Base-by-base conservation (phyloP, 805 yeast genomes). In the Novakomyces olei region DNA sequence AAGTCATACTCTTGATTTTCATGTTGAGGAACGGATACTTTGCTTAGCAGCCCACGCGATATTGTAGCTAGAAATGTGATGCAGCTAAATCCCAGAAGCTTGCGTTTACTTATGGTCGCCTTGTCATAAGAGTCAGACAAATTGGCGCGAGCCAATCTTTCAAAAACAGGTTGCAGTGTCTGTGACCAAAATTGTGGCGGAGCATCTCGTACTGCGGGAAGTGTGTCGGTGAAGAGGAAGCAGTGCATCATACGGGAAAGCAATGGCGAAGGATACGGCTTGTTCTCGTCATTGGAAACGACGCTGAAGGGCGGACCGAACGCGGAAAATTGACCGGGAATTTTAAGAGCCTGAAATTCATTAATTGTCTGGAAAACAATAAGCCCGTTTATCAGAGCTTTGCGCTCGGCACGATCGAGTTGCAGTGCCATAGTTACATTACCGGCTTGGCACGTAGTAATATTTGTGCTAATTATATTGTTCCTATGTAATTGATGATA, bases 121-220 rank as follows among this genome's bases (percentile, higher is more conserved):
- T 30, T 23, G 27, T 30, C 33, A n/a, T 30, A 30, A n/a, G 33
- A 30, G 16, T 30, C 33, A 9, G 27, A 22, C 12, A 30, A 15
- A 14, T 30, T 30, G 16, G 15, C 17, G 15, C 17, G 15, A 4
- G 26, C 27, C 23, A 30, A 23, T 14, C 10, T 18, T 20, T 30
- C 33, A 19, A 30, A 22, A 5, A 30, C 15, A 4, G 17, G 19
- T n/a, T 30, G 27, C 28, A 30, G 14, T 6, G 16, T 10, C 3
- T 20, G 27, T 10, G 27, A 23, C 33, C 33, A 30, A 23, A 30
- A 30, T 15, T 30, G 26, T 7, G n/a, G n/a, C 2, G 28, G 27
- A 2, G 28, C 33, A n/a, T 14, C 16, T 12, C 23, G 17, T 8
- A 30, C 27, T 2, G 27, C 27, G 14, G 33, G 33, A 3, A 30